Percentiles rank a stretch among this genome's conserved stretches.
phyloP scores from a whole-genome alignment of 257 asterid species.

The Przewalskia tangutica region DNA sequence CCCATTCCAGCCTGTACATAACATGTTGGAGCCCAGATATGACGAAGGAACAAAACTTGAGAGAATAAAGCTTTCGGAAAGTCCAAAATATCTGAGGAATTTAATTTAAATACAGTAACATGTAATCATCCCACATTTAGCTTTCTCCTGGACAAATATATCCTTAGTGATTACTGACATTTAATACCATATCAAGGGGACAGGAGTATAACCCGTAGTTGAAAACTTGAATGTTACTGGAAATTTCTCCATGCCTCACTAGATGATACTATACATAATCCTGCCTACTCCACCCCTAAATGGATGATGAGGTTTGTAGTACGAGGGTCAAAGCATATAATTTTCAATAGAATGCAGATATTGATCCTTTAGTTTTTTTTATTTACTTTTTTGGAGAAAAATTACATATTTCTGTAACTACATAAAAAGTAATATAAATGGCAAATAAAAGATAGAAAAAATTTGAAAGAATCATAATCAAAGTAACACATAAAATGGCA shows the following conservation, averaged over 20 bases:
- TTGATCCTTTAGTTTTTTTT: not conserved
- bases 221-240: not conserved
- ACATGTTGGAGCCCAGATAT: not conserved
- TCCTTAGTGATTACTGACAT: not conserved
- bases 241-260: not conserved
- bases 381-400: not conserved
- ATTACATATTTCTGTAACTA: not conserved
- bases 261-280: not conserved
- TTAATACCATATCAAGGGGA: not conserved
- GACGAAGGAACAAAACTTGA: not conserved
- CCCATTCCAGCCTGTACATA: constrained; percentile 92
- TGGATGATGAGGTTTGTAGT: not conserved
- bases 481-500: not conserved
- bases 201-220: no score
- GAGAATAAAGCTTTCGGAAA: not conserved
- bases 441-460: not conserved
- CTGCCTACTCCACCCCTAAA: not conserved
- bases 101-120: not conserved
- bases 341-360: not conserved
- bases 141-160: not conserved
- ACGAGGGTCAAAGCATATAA: not conserved
- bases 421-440: not conserved
- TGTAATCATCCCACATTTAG: not conserved
- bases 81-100: not conserved
- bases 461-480: not conserved